Percentiles rank a stretch among this genome's conserved stretches.
These are phyloP conservation scores for Meira nashicola DNA, from an alignment of 1,284 basidiomycete species.

Conservation along the genomic window DNA sequence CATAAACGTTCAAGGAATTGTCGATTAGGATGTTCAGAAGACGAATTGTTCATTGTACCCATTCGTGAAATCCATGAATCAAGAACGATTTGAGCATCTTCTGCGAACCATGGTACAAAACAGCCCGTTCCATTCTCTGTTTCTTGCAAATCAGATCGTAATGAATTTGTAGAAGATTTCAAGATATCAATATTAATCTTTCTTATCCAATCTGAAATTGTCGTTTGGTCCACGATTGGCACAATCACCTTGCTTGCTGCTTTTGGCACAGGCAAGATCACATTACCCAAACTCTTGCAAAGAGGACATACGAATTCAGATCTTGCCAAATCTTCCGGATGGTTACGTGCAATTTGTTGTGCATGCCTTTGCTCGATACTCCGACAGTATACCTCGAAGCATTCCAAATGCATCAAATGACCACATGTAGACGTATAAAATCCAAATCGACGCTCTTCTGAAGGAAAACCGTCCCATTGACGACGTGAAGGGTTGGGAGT, in stretches of 20 bases:
- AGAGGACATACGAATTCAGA: slow-evolving; percentile 95
- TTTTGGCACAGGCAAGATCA: slow-evolving; percentile 73
- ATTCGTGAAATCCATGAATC: slow-evolving; percentile 7
- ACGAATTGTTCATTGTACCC: background rate
- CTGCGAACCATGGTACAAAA: slow-evolving; percentile 41
- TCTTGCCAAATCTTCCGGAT: slow-evolving; percentile 85
- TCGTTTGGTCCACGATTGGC: slow-evolving; percentile 17
- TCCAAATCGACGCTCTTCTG: slow-evolving; percentile 57
- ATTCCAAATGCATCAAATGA: slow-evolving; percentile 94
- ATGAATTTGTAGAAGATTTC: slow-evolving; percentile 38
- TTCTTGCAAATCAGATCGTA: slow-evolving; percentile 37
- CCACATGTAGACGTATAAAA: slow-evolving; percentile 85
- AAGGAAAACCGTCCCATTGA: slow-evolving; percentile 26
- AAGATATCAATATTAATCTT: slow-evolving; percentile 53
- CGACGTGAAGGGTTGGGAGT: slow-evolving; percentile 50
- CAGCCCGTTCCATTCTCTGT: slow-evolving; percentile 43
- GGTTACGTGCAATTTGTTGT: slow-evolving; percentile 82
- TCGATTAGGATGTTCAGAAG: slow-evolving; percentile 25
- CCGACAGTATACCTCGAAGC: slow-evolving; percentile 83
- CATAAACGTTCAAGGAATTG: slow-evolving; percentile 47
- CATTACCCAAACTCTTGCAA: slow-evolving; percentile 96
- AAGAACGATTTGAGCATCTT: slow-evolving; percentile 10
- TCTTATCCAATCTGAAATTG: slow-evolving; percentile 49
- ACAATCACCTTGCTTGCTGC: background rate
- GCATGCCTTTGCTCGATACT: slow-evolving; percentile 85